Percentiles rank a stretch among this genome's conserved stretches.
phyloP scores from a whole-genome alignment of 768 basidiomycete genomes.

The Trametes sanguinea region DNA sequence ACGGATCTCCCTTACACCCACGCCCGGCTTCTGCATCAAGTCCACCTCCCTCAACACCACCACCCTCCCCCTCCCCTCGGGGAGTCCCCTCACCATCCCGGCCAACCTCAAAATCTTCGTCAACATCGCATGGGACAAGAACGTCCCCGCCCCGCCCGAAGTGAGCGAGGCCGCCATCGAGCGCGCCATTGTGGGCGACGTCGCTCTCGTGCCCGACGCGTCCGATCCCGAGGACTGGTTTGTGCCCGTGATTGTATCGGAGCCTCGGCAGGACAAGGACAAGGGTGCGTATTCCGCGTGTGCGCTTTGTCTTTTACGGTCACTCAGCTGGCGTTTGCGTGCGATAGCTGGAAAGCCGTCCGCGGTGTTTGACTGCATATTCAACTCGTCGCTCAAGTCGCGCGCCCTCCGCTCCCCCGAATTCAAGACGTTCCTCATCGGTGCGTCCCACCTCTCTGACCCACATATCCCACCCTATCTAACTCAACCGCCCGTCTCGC shows the following conservation, averaged over 20 bases:
- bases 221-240: no score
- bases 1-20: constrained; percentile 51
- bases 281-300: no score
- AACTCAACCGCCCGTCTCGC: not conserved
- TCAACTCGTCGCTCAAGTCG: constrained; percentile 58
- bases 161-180: no score
- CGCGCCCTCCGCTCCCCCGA: constrained; percentile 59
- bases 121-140: no score
- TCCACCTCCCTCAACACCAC: constrained; percentile 47
- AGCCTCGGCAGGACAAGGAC: no score
- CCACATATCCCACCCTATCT: not conserved
- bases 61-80: constrained; percentile 16
- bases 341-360: constrained; percentile 64
- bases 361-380: constrained; percentile 74
- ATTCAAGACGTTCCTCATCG: constrained; percentile 71
- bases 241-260: no score
- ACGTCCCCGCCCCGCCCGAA: no score
- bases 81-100: constrained; percentile 37
- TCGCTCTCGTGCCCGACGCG: no score
- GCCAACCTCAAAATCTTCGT: constrained; percentile 26
- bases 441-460: constrained; percentile 39
- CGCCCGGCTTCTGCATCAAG: constrained; percentile 74
- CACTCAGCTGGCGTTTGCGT: no score
- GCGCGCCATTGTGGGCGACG: no score
- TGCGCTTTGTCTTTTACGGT: no score